phyloP scores from a whole-genome alignment of 179 eudicot genomes.

The Amaranthus tricolor region DNA sequence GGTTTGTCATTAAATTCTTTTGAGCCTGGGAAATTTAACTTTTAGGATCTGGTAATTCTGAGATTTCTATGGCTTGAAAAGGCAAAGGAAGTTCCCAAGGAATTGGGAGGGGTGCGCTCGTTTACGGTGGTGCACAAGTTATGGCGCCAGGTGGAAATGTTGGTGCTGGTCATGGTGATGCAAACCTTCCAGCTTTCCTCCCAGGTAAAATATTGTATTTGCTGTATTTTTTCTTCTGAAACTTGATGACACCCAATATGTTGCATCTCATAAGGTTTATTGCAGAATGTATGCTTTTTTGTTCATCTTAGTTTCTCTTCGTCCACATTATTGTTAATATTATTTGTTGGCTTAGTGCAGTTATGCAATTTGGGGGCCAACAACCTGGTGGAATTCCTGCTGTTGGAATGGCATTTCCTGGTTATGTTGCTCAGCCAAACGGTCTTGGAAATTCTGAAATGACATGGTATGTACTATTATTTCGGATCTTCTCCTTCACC shows the following conservation, averaged over 20 bases:
- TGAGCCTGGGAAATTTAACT: slow-evolving; percentile 42
- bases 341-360: slow-evolving; percentile 34
- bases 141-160: slow-evolving; percentile 56
- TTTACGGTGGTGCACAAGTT: slow-evolving; percentile 63
- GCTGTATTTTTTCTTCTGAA: too few species aligned
- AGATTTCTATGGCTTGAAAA: slow-evolving; percentile 51
- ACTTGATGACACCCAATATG: not conserved
- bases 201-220: slow-evolving; percentile 47
- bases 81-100: slow-evolving; percentile 61
- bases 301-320: not conserved
- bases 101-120: slow-evolving; percentile 59
- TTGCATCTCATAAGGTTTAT: too few species aligned
- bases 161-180: slow-evolving; percentile 67
- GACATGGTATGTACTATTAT: slow-evolving; percentile 62
- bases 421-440: slow-evolving; percentile 81
- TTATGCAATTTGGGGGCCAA: slow-evolving; percentile 85
- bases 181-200: slow-evolving; percentile 68
- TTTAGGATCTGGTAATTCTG: slow-evolving; percentile 45
- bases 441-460: slow-evolving; percentile 83
- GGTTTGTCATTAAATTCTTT: slow-evolving; percentile 34
- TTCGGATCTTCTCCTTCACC: not conserved
- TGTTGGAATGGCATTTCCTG: slow-evolving; percentile 96
- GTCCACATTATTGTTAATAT: not conserved
- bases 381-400: slow-evolving; percentile 90
- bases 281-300: not conserved